Conservation (phyloP, 1,139 yeast species). For the Yamadazyma sp. region DNA sequence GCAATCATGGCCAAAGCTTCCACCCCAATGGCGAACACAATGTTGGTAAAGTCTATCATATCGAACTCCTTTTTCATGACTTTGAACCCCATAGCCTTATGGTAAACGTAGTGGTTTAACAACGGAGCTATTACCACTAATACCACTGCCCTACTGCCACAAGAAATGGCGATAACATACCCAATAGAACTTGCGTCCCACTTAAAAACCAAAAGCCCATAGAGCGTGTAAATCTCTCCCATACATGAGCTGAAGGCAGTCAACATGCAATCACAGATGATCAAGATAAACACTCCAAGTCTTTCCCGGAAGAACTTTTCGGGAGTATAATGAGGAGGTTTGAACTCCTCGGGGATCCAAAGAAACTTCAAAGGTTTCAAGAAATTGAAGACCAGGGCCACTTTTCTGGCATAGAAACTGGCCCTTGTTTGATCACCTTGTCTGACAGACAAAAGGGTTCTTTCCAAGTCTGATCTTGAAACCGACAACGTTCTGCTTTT, state of each 20-base stretch:
- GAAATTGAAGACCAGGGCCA: slow-evolving; percentile 17
- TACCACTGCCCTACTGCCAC: slow-evolving; percentile 38
- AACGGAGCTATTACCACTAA: slow-evolving; percentile 35
- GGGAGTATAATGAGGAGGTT: slow-evolving; percentile 13
- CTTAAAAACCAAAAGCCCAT: slow-evolving; percentile 54
- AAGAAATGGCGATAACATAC: slow-evolving; percentile 52
- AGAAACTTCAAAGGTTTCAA: slow-evolving; percentile 48
- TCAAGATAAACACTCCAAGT: slow-evolving; percentile 41
- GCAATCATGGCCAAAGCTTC: slow-evolving; percentile 43
- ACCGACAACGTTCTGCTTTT: slow-evolving; percentile 43
- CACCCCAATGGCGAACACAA: slow-evolving; percentile 23
- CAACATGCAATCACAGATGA: slow-evolving; percentile 43
- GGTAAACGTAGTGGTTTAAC: slow-evolving; percentile 28
- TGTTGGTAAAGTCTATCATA: slow-evolving; percentile 48
- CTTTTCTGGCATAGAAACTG: background rate
- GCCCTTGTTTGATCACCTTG: background rate
- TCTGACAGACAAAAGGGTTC: background rate
- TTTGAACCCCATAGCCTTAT: slow-evolving; percentile 28
- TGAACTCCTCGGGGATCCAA: slow-evolving; percentile 35
- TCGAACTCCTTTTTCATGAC: slow-evolving; percentile 50
- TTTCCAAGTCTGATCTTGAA: slow-evolving; percentile 1
- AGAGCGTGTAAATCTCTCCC: slow-evolving; percentile 47
- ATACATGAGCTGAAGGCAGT: slow-evolving; percentile 20
- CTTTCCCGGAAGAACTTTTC: slow-evolving; percentile 20
- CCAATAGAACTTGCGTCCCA: slow-evolving; percentile 66